Base-by-base conservation (phyloP, 345 rosid species). In the Pugionium cornutum region DNA sequence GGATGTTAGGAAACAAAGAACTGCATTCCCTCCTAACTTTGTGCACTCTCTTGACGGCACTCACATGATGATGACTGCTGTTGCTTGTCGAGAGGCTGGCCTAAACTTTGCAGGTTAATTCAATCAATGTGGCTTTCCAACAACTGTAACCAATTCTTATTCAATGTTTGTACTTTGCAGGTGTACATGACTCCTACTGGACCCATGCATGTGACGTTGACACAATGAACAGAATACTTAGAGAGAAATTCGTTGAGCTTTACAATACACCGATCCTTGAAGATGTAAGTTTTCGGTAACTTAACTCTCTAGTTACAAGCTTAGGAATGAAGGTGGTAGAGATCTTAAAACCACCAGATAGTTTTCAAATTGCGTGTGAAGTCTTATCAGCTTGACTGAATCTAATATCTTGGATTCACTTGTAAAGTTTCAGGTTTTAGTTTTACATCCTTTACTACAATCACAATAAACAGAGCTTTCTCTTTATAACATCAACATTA, bases 41-140 rank as follows among this genome's bases (percentile, higher is more conserved):
- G 96, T 94, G 54, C 99, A 94, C 82, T 94, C 99, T 1, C 84
- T 94, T 58, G 99, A 94, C 5, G 95, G 97, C 47, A 78, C 99
- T 59, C 99, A 94, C 83, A 94, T 94, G 99, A 94, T 94, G 99
- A 88, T 90, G 99, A 94, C 99, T 58, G 97, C 99, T 48, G 76
- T 94, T 73, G 95, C 99, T 57, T 90, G 99, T 78, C 77, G 83
- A 66, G 90, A 86, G 55, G 95, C 96, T n/a, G 89, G 87, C 48
- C 73, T 94, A 66, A 77, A 75, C 78, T 94, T 94, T 85, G 99
- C 97, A 76, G 99, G 99, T 90, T 57, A 31, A 50, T 68, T 31
- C 28, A 47, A 31, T 48, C 5, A 48, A 18, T 18, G 18, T 56
- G 1, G 4, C 61, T 33, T 39, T 29, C 45, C 63, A 41, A 44